phyloP scores from a whole-genome alignment of 2,329 filamentous ascomycete genomes.

The Beauveria caledonica region DNA sequence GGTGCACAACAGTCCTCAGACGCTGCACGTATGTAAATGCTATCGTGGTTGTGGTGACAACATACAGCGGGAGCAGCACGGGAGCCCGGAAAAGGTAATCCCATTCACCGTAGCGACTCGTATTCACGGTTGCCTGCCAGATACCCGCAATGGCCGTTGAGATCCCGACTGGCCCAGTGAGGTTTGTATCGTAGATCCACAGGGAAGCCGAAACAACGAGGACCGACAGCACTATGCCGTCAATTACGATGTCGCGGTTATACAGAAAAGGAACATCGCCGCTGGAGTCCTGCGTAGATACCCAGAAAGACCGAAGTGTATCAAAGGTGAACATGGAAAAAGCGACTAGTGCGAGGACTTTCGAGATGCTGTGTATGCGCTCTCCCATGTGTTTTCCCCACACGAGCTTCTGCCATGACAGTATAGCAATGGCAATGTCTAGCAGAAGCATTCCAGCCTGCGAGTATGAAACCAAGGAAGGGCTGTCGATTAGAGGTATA shows the following conservation, averaged over 20 bases:
- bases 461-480: slow-evolving; percentile 27
- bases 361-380: slow-evolving; percentile 37
- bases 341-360: slow-evolving; percentile 33
- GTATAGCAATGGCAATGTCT: slow-evolving; percentile 22
- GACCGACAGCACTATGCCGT: slow-evolving; percentile 36
- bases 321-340: slow-evolving; percentile 27
- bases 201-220: slow-evolving; percentile 37
- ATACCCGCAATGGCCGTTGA: slow-evolving; percentile 37
- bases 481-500: slow-evolving; percentile 33
- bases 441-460: slow-evolving; percentile 23
- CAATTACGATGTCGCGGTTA: slow-evolving; percentile 39
- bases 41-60: slow-evolving; percentile 33
- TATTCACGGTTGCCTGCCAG: slow-evolving; percentile 26
- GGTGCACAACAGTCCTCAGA: slow-evolving; percentile 33
- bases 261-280: slow-evolving; percentile 28
- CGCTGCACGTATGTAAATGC: slow-evolving; percentile 36
- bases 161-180: slow-evolving; percentile 33
- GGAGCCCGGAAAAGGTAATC: slow-evolving; percentile 30
- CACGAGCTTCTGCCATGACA: slow-evolving; percentile 42
- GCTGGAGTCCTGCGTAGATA: not conserved
- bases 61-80: slow-evolving; percentile 30
- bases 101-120: slow-evolving; percentile 35
- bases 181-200: slow-evolving; percentile 39
- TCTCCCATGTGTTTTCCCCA: slow-evolving; percentile 41
- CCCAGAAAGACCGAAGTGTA: slow-evolving; percentile 27